A percentile compares a stretch with the other conserved stretches of the same genome.
Evolutionary conservation across 441 rosid genomes (phyloP).

Genomic region (Gossypium lobatum): DNA sequence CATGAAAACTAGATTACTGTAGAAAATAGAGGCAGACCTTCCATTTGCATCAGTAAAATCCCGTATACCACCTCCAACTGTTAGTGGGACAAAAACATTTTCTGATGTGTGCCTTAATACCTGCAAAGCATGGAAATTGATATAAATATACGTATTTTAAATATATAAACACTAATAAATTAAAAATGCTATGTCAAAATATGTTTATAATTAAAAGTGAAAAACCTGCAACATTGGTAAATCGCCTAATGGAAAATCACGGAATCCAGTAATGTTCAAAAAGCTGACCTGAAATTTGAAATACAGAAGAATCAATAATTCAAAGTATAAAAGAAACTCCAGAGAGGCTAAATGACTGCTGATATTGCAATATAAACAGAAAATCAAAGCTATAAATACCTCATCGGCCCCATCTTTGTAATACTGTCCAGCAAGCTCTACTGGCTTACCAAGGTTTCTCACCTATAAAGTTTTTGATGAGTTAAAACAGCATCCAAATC

Average conservation of each 20-base stretch:
- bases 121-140: conserved; percentile 33
- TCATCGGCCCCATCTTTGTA: conserved; percentile 95
- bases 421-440: conserved; percentile 84
- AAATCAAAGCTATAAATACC: conserved; percentile 35
- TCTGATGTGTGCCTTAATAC: conserved; percentile 81
- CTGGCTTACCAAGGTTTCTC: conserved; percentile 97
- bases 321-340: not conserved
- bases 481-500: not conserved
- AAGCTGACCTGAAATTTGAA: conserved; percentile 68
- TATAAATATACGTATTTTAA: not conserved
- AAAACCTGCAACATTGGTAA: conserved; percentile 93
- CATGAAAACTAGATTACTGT: not conserved
- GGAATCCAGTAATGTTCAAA: conserved; percentile 89
- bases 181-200: not conserved
- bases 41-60: conserved; percentile 94
- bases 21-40: conserved; percentile 39
- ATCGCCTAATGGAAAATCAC: conserved; percentile 91
- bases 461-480: conserved; percentile 43
- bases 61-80: conserved; percentile 98
- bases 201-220: conserved; percentile 12
- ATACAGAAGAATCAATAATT: conserved; percentile 17
- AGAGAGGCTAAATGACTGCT: not conserved
- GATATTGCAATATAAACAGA: conserved; percentile 17
- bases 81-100: conserved; percentile 96
- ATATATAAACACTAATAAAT: conserved; percentile 1